phyloP scores from a whole-genome alignment of 192 early-diverging fungal species.

The Backusella circina region DNA sequence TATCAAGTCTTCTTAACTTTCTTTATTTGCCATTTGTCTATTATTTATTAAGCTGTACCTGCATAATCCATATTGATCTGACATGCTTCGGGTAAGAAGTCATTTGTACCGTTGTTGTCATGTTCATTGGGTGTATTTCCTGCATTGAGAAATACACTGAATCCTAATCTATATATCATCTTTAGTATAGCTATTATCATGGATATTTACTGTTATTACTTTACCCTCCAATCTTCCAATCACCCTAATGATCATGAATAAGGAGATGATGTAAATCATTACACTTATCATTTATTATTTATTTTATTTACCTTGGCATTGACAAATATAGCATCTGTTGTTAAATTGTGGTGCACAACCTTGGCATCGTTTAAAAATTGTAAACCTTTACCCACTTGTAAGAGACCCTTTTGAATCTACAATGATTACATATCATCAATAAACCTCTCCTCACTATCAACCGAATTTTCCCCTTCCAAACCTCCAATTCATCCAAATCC shows the following conservation, averaged over 20 bases:
- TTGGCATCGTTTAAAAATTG: conserved; percentile 77
- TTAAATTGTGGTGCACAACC: conserved; percentile 71
- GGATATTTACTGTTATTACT: not conserved
- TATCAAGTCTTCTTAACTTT: not conserved
- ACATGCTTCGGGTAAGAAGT: conserved; percentile 52
- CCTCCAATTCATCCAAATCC: conserved; percentile 76
- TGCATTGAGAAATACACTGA: conserved; percentile 52
- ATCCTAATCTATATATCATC: conserved; percentile 54
- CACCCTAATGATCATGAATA: conserved; percentile 38
- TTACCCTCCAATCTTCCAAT: conserved; percentile 79
- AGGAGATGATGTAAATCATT: not conserved
- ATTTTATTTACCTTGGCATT: conserved; percentile 55
- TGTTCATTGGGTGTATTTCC: conserved; percentile 33
- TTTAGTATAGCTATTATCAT: too few species aligned
- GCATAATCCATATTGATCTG: conserved; percentile 58
- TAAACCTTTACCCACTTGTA: conserved; percentile 70
- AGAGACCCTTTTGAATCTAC: conserved; percentile 74
- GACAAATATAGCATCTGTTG: conserved; percentile 71
- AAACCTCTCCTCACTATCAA: not conserved
- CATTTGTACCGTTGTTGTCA: conserved; percentile 58
- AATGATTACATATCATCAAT: not conserved
- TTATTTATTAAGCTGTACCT: conserved; percentile 11
- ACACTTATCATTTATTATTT: conserved; percentile 11
- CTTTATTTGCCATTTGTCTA: not conserved
- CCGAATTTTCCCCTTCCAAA: conserved; percentile 10